Base-by-base conservation (phyloP, 352 stramenopile genomes). In the Peronosclerospora sorghi region DNA sequence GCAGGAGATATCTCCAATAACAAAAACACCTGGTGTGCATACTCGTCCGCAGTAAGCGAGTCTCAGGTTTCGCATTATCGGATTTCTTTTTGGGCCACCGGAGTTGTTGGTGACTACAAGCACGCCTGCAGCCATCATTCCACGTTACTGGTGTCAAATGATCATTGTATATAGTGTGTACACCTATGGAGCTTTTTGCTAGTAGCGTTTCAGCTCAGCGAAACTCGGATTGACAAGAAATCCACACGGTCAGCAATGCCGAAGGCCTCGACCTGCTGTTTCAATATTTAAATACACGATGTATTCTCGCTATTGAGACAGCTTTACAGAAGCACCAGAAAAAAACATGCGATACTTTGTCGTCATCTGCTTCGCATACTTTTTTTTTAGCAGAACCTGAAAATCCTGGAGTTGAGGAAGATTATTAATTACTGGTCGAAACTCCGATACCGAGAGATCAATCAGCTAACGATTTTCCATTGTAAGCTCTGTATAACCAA, bases 111-210 rank as follows among this genome's bases (percentile, higher is more conserved):
- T n/a, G n/a, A n/a, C n/a, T n/a, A n/a, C n/a, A 0, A 99, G 64
- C 43, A 98, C 64, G 8, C 96, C 95, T 1, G 96, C 90, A 7
- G 95, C 88, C 92, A 99, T 98, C 93, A 99, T 98, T 99, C 97
- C 32, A 99, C 97, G 23, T 98, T 93, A 37, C 94, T 95, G 62
- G 99, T 99, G 5, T 96, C 97, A 99, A 99, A 67, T 99, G 97
- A 63, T 99, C 97, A 46, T 99, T 98, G 73, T 95, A 97, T 96
- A 99, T 99, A 9, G 96, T 99, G 71, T 99, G 97, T 6, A 99
- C 58, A 3, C 97, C 97, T 14, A 98, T 84, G 6, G 76, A 80
- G 45, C 86, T 78, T 28, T 57, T 72, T 5, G 63, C 59, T 14
- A 99, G 59, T 83, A 92, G 14, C 74, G 44, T 60, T 96, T 89